Conservation (phyloP, 2,329 filamentous ascomycete species). For the Polytolypa hystricis region DNA sequence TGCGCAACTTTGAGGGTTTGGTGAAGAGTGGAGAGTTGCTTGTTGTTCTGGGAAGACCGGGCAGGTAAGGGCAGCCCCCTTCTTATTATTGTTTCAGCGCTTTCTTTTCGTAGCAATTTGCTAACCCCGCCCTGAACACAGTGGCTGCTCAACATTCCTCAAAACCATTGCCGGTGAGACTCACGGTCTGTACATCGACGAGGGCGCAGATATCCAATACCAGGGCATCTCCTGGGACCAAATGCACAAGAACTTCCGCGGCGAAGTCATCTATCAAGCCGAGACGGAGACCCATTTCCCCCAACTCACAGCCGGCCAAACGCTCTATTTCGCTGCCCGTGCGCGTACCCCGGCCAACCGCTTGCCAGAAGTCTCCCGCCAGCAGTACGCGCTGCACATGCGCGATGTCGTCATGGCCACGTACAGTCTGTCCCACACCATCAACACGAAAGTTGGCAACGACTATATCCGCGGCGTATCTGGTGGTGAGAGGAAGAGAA, state of each 20-base stretch:
- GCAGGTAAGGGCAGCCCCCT: slow-evolving; percentile 19
- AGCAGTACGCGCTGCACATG: slow-evolving; percentile 32
- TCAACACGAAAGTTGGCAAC: slow-evolving; percentile 74
- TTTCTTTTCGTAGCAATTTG: background rate
- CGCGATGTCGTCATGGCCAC: slow-evolving; percentile 37
- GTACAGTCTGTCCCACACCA: slow-evolving; percentile 50
- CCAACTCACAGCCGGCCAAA: slow-evolving; percentile 78
- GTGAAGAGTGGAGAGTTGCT: slow-evolving; percentile 48
- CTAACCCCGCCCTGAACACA: slow-evolving; percentile 2
- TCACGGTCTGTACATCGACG: slow-evolving; percentile 66
- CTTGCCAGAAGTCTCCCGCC: slow-evolving; percentile 42
- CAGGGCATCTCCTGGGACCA: slow-evolving; percentile 37
- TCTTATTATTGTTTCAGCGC: background rate
- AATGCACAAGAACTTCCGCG: slow-evolving; percentile 53
- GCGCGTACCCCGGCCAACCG: slow-evolving; percentile 71
- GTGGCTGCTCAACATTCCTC: slow-evolving; percentile 64
- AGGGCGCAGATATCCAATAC: slow-evolving; percentile 67
- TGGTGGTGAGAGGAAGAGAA: slow-evolving; percentile 68
- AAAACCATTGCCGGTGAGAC: slow-evolving; percentile 79
- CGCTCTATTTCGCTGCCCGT: slow-evolving; percentile 72
- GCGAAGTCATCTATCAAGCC: slow-evolving; percentile 76
- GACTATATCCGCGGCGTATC: slow-evolving; percentile 69
- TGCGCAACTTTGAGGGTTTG: slow-evolving; percentile 54
- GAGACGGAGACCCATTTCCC: slow-evolving; percentile 80
- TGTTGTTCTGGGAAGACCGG: slow-evolving; percentile 43